A percentile compares a stretch with the other conserved stretches of the same genome.
These are phyloP conservation scores for Melampsora allii-populina DNA, from an alignment of 1,284 basidiomycete species.

Conservation along the genomic window DNA sequence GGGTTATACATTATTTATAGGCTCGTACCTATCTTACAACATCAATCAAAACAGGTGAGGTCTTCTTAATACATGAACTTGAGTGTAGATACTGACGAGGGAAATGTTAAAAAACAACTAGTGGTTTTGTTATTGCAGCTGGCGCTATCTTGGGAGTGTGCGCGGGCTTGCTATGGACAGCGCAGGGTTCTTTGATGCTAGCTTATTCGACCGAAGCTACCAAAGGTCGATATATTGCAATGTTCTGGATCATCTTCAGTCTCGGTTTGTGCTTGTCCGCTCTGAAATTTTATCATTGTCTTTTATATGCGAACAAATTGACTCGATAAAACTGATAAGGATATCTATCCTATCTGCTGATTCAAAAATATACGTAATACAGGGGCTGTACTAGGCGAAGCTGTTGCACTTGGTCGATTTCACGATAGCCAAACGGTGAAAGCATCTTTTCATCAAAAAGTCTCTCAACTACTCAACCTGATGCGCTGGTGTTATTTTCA, in stretches of 20 bases:
- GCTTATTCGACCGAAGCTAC: constrained; percentile 67
- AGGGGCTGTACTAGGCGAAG: constrained; percentile 43
- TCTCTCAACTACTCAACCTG: background rate
- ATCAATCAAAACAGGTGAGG: constrained; percentile 49
- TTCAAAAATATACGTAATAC: background rate
- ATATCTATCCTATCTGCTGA: background rate
- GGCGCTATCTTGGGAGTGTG: constrained; percentile 78
- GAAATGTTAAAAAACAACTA: constrained; percentile 33
- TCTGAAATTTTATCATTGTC: background rate
- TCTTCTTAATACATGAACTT: constrained; percentile 48
- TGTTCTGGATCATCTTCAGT: constrained; percentile 63
- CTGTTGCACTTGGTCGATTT: constrained; percentile 26
- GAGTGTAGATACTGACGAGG: constrained; percentile 59
- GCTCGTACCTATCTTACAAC: constrained; percentile 60
- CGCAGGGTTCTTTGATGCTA: constrained; percentile 75
- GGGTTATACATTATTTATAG: constrained; percentile 63
- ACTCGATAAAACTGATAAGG: background rate
- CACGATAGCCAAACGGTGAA: constrained; percentile 30
- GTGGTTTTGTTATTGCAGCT: constrained; percentile 60
- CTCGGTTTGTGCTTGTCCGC: constrained; percentile 11
- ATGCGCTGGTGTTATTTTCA: background rate
- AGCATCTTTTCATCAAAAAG: background rate
- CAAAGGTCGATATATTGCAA: constrained; percentile 72
- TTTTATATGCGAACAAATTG: background rate
- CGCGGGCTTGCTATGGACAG: constrained; percentile 65